Percentiles rank a stretch among this genome's conserved stretches.
phyloP scores from a whole-genome alignment of 1,139 yeast species.

The Yamadazyma buinensis region DNA sequence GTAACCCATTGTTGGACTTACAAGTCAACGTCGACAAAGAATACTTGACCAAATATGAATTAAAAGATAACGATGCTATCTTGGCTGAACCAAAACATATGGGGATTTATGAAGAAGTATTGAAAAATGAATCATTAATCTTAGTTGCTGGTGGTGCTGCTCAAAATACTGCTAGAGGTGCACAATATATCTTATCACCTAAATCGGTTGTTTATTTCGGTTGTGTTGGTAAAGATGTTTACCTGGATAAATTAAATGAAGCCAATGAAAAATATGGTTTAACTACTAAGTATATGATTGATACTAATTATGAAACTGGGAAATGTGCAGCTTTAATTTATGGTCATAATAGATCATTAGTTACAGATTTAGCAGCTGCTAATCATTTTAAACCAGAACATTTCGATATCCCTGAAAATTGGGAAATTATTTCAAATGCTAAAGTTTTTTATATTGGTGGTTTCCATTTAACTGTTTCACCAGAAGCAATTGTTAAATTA shows the following conservation, averaged over 20 bases:
- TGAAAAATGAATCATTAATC: constrained; percentile 57
- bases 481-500: constrained; percentile 83
- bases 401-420: constrained; percentile 84
- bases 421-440: constrained; percentile 81
- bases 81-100: constrained; percentile 84
- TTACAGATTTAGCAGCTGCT: constrained; percentile 96
- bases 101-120: constrained; percentile 80
- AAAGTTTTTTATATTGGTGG: constrained; percentile 91
- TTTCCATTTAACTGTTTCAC: constrained; percentile 96
- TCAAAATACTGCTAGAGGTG: constrained; percentile 98
- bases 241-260: constrained; percentile 71
- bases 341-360: constrained; percentile 86
- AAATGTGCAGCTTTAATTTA: constrained; percentile 96
- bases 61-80: constrained; percentile 93
- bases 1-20: constrained; percentile 76
- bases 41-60: constrained; percentile 72
- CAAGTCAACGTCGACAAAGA: constrained; percentile 73
- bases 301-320: constrained; percentile 78
- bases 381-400: constrained; percentile 92
- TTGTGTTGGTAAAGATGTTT: constrained; percentile 90
- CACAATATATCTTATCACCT: constrained; percentile 83
- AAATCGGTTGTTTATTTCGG: constrained; percentile 92
- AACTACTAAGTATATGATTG: constrained; percentile 78
- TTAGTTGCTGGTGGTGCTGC: constrained; percentile 99
- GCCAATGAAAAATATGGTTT: constrained; percentile 92